phyloP scores from a whole-genome alignment of 23 red algal species.

The Chondrus crispus region DNA sequence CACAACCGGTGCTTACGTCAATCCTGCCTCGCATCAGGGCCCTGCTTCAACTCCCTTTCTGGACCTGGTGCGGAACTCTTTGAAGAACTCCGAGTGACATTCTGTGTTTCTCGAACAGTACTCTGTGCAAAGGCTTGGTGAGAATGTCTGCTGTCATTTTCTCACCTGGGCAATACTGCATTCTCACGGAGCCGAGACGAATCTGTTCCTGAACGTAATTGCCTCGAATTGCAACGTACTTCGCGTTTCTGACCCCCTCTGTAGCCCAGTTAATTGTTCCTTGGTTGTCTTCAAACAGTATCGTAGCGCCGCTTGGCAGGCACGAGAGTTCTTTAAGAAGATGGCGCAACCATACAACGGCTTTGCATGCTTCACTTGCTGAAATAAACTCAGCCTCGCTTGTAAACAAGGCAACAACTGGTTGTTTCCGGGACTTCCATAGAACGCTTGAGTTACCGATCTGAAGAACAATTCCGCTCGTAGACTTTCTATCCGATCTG shows the following conservation, averaged over 20 bases:
- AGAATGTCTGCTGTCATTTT: slow-evolving; percentile 20
- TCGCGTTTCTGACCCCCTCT: background rate
- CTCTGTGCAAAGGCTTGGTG: background rate
- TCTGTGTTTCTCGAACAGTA: background rate
- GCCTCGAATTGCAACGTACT: background rate
- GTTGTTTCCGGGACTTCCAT: background rate
- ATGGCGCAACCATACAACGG: background rate
- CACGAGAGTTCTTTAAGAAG: background rate
- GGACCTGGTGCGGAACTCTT: too few relatives aligned
- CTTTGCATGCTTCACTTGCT: background rate
- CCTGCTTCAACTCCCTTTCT: too few relatives aligned
- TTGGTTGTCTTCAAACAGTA: slow-evolving; percentile 28
- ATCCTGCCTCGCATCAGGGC: too few relatives aligned
- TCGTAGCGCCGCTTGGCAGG: background rate
- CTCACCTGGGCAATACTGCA: background rate
- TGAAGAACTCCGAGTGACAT: too few relatives aligned
- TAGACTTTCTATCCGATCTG: background rate
- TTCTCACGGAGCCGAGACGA: background rate
- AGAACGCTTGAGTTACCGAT: background rate
- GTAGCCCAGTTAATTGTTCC: background rate
- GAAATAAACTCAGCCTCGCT: background rate
- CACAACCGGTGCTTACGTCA: too few relatives aligned
- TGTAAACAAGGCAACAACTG: background rate
- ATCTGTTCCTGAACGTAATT: slow-evolving; percentile 1
- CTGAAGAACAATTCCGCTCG: background rate